A percentile compares a stretch with the other conserved stretches of the same genome.
These are phyloP conservation scores for Linaria vulgaris DNA, from an alignment of 257 asterid genomes.

Conservation along the genomic window DNA sequence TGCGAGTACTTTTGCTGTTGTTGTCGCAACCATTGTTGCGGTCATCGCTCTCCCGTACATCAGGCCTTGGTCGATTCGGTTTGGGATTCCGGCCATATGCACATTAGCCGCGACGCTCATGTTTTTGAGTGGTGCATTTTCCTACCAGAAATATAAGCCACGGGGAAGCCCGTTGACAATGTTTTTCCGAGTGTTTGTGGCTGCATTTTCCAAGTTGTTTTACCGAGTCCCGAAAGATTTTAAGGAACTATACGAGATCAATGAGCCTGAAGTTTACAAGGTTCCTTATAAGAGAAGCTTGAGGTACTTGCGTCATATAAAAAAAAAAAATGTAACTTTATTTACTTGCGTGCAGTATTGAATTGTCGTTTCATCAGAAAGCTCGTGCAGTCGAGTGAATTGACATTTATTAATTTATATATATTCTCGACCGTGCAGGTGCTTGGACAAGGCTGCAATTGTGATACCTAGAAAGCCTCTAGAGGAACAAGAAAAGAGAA, in stretches of 20 bases:
- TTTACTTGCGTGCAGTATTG: neutral
- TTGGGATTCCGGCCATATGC: slow-evolving; percentile 43
- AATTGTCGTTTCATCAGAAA: neutral
- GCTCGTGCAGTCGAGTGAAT: no score
- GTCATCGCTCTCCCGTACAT: slow-evolving; percentile 32
- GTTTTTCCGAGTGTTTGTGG: slow-evolving; percentile 33
- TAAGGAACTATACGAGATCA: slow-evolving; percentile 23
- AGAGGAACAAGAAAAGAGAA: slow-evolving; percentile 32
- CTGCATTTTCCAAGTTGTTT: slow-evolving; percentile 29
- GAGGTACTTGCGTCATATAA: slow-evolving; percentile 28
- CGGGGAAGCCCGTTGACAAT: slow-evolving; percentile 37
- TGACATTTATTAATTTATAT: no score
- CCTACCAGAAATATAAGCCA: slow-evolving; percentile 27
- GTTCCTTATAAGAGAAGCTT: slow-evolving; percentile 33
- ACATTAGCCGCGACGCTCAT: slow-evolving; percentile 34
- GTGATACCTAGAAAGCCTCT: slow-evolving; percentile 21
- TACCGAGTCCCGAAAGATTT: slow-evolving; percentile 22
- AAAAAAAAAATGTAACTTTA: no score
- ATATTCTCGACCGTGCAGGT: no score
- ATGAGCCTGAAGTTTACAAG: neutral
- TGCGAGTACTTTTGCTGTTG: slow-evolving; percentile 19
- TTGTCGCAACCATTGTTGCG: slow-evolving; percentile 30
- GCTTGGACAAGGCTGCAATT: slow-evolving; percentile 51
- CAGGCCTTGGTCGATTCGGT: slow-evolving; percentile 41
- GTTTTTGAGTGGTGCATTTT: slow-evolving; percentile 36